Percentiles rank a stretch among this genome's conserved stretches.
Evolutionary conservation across 164 flowering plant genomes (phyloP).

Genomic region (Litsea cubeba): DNA sequence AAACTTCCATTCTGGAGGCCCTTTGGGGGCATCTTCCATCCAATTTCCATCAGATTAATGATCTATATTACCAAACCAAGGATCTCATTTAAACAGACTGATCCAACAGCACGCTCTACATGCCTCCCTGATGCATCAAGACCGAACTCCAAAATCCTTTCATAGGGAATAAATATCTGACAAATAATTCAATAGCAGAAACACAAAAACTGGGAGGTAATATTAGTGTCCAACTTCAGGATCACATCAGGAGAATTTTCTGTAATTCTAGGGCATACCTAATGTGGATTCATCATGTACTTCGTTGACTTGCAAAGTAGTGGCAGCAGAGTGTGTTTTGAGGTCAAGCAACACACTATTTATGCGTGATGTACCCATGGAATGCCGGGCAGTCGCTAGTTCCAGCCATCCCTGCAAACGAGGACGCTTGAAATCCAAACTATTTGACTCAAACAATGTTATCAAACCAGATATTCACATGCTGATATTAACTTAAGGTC

Average conservation of each 20-base stretch:
- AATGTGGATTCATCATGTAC: conserved; percentile 22
- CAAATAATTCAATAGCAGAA: neutral
- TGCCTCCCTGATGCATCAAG: neutral
- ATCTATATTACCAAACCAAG: neutral
- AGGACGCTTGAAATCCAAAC: neutral
- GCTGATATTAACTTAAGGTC: no score
- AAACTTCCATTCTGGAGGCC: neutral
- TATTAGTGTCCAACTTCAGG: neutral
- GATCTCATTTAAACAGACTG: neutral
- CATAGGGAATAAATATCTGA: neutral
- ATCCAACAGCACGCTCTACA: neutral
- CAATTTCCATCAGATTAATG: neutral
- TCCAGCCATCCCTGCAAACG: conserved; percentile 72
- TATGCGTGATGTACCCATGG: conserved; percentile 73
- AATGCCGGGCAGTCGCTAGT: conserved; percentile 73
- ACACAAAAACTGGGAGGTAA: neutral
- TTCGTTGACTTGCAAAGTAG: conserved; percentile 39
- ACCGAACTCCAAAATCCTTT: neutral
- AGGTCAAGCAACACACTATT: conserved; percentile 58
- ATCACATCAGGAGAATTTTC: neutral
- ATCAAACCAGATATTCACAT: no score
- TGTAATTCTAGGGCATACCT: conserved; percentile 5
- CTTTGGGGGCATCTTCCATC: neutral
- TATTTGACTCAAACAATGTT: no score
- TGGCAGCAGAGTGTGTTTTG: conserved; percentile 59